Conservation (phyloP, 225 moss, liverwort and hornwort genomes). For the Takakia lepidozioides region DNA sequence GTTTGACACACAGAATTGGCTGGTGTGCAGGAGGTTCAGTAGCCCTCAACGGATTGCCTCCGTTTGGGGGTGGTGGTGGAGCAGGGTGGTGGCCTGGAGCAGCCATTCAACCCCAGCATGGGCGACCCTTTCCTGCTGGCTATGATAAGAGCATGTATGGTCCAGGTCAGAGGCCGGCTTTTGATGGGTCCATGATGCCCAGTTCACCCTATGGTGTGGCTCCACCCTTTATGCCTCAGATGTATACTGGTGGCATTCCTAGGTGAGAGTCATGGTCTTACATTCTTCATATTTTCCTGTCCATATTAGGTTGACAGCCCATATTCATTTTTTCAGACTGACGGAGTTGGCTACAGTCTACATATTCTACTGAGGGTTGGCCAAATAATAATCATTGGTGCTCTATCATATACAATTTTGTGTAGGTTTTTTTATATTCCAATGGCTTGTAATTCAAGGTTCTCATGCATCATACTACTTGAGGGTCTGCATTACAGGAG, state of each 20-base stretch:
- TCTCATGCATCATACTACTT: background rate
- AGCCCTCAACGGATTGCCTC: slow-evolving; percentile 38
- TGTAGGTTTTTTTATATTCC: background rate
- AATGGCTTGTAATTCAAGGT: background rate
- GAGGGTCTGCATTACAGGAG: too few relatives aligned
- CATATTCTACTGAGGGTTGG: too few relatives aligned
- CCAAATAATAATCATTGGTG: too few relatives aligned
- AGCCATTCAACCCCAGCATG: slow-evolving; percentile 36
- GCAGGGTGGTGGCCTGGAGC: slow-evolving; percentile 43
- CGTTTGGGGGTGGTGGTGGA: slow-evolving; percentile 35
- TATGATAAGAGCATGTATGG: slow-evolving; percentile 21
- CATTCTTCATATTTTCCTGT: too few relatives aligned
- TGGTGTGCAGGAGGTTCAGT: slow-evolving; percentile 23
- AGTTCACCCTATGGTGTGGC: slow-evolving; percentile 34
- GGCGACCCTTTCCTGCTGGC: slow-evolving; percentile 29
- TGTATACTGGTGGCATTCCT: slow-evolving; percentile 44
- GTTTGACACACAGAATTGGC: too few relatives aligned
- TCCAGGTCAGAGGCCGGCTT: slow-evolving; percentile 20
- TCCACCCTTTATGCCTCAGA: slow-evolving; percentile 40
- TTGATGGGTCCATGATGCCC: slow-evolving; percentile 35
- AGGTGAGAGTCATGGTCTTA: slow-evolving; percentile 21
- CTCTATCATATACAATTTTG: background rate
- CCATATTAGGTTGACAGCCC: too few relatives aligned
- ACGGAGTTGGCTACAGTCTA: too few relatives aligned
- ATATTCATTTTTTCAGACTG: too few relatives aligned